phyloP scores from a whole-genome alignment of 352 stramenopile species.

The Pythium rishiriense region DNA sequence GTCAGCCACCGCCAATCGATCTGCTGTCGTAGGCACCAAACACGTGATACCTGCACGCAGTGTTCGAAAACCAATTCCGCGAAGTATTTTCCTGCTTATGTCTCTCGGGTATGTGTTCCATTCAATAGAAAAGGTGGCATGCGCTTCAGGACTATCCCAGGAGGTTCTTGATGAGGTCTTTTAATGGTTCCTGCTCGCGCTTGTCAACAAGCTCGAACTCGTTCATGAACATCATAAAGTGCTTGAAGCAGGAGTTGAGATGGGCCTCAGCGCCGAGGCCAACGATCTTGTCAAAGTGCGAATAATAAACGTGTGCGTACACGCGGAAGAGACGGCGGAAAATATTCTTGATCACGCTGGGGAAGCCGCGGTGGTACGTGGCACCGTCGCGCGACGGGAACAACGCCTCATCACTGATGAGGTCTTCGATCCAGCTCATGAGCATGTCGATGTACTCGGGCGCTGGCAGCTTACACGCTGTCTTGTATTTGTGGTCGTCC shows the following conservation, averaged over 20 bases:
- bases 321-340: conserved; percentile 96
- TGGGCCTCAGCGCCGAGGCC: conserved; percentile 93
- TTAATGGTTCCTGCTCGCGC: conserved; percentile 93
- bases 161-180: conserved; percentile 94
- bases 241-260: conserved; percentile 98
- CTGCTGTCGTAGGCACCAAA: conserved; percentile 38
- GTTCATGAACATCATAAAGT: conserved; percentile 97
- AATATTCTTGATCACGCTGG: conserved; percentile 89
- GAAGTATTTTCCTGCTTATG: no score
- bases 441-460: conserved; percentile 93
- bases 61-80: no score
- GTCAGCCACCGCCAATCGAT: conserved; percentile 33
- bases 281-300: conserved; percentile 95
- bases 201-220: conserved; percentile 94
- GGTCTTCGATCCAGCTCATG: conserved; percentile 90
- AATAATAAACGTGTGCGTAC: conserved; percentile 97
- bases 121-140: no score
- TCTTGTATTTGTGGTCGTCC: conserved; percentile 73
- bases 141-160: conserved; percentile 8
- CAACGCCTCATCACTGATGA: conserved; percentile 79
- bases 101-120: not conserved
- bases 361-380: conserved; percentile 83
- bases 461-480: conserved; percentile 62
- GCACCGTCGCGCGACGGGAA: conserved; percentile 72
- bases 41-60: no score